These are phyloP conservation scores for Prunus yedoensis DNA, from an alignment of 331 rosid species.

Conservation along the genomic window DNA sequence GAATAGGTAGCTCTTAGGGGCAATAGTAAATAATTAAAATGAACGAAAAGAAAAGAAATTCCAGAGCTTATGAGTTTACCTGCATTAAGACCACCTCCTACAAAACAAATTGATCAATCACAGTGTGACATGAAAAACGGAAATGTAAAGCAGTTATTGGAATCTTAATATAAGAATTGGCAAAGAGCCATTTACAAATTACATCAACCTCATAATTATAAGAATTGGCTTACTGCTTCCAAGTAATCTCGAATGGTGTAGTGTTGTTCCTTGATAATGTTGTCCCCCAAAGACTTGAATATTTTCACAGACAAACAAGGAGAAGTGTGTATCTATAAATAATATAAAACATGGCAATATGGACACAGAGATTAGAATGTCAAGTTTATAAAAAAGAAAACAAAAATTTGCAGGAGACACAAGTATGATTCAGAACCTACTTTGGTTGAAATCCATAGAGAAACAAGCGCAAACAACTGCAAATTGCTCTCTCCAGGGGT, in stretches of 20 bases:
- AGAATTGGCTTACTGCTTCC: constrained; percentile 57
- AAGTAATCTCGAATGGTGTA: constrained; percentile 59
- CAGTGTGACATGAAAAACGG: not conserved
- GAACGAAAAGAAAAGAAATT: constrained; percentile 1
- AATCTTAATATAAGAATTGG: not conserved
- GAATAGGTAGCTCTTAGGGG: not conserved
- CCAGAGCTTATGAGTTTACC: constrained; percentile 42
- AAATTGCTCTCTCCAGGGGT: constrained; percentile 63
- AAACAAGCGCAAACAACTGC: constrained; percentile 77
- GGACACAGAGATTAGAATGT: not conserved
- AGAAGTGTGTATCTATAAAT: constrained; percentile 59
- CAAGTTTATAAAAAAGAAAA: no score
- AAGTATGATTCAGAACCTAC: constrained; percentile 30
- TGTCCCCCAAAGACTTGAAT: constrained; percentile 65
- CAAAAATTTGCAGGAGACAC: not conserved
- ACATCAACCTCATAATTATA: not conserved
- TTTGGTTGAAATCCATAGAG: constrained; percentile 88
- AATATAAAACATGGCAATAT: not conserved
- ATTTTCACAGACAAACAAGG: constrained; percentile 42
- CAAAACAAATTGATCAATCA: constrained; percentile 25
- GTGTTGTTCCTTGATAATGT: constrained; percentile 69
- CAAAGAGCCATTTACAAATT: not conserved
- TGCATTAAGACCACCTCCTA: constrained; percentile 83
- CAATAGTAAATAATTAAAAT: not conserved
- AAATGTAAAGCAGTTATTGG: not conserved